Evolutionary conservation across 2,329 filamentous ascomycete genomes (phyloP), one percentile per base, ranked within the genome.

Genomic region (Colletotrichum musae): DNA sequence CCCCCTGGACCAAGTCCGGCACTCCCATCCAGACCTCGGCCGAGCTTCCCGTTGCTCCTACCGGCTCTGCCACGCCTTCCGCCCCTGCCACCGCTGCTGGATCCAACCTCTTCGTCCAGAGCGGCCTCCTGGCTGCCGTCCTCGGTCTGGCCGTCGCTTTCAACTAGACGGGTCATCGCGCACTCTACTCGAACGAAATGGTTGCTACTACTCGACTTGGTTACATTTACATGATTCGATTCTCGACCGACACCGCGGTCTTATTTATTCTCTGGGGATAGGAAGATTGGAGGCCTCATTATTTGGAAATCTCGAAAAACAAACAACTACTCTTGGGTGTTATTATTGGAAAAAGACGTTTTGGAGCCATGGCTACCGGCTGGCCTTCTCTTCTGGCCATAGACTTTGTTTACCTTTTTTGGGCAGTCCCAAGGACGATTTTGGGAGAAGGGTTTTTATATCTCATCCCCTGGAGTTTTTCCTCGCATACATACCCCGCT

Each of bases 111-210:
- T 73, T 81, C 32, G 74, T 80, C 70, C 79, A 82, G 73, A 79
- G 79, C 70, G 81, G 82, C 54, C 70, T 84, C 64, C 71, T 85
- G 53, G 79, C 81, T 43, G 78, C 77, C 48, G 79, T 78, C 45
- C 69, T 85, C 63, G 79, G 80, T 32, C 81, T 80, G 43, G 82
- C 79, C 68, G 67, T 80, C 68, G 77, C 82, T 64, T 79, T 83
- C 65, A 76, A 73, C 62, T 71, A 62, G 51, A 58, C 50, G 48
- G 13, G 32, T 51, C 28, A 28, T 21, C n/a, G 6, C 66, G 76
- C 81, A 62, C 78, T 83, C 65, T 76, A 73, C 57, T 68, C 53
- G 47, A 58, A 18, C 39, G 48, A 13, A n/a, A n/a, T 39, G 24
- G 43, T 7, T 32, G 50, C 48, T 16, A 24, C 5, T n/a, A 66